Evolutionary conservation across 192 early-diverging fungal genomes (phyloP).

Genomic region (Gonapodya prolifera): DNA sequence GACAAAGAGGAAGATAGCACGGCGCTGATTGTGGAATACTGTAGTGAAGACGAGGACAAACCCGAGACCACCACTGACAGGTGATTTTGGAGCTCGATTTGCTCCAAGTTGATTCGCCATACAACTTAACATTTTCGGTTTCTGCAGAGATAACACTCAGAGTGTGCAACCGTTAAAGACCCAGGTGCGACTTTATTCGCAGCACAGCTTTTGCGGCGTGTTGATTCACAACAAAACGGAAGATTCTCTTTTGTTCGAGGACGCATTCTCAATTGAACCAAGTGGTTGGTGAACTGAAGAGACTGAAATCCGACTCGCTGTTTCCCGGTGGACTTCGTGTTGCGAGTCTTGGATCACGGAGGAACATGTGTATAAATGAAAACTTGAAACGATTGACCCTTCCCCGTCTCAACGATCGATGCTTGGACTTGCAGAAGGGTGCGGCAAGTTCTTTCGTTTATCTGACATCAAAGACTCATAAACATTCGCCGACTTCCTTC

Average conservation of each 20-base stretch:
- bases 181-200: no score
- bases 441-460: neutral
- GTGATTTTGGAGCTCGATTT: no score
- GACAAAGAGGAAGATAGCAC: neutral
- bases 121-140: no score
- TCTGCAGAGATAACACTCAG: no score
- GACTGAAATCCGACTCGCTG: slow-evolving; percentile 47
- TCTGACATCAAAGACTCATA: slow-evolving; percentile 13
- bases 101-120: no score
- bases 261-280: slow-evolving; percentile 90
- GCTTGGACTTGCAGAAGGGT: slow-evolving; percentile 67
- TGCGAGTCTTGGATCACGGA: slow-evolving; percentile 55
- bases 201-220: neutral
- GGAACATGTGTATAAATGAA: slow-evolving; percentile 72
- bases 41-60: no score
- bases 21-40: no score
- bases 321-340: slow-evolving; percentile 36
- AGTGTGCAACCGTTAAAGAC: no score
- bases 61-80: no score
- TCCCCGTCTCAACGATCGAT: slow-evolving; percentile 61
- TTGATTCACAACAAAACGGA: neutral
- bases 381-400: slow-evolving; percentile 26
- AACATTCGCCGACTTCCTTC: neutral
- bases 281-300: slow-evolving; percentile 70
- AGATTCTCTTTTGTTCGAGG: slow-evolving; percentile 58